Percentiles rank a stretch among this genome's conserved stretches.
These are phyloP conservation scores for Penicillium sp. DNA, from an alignment of 2,329 filamentous ascomycete genomes.

Conservation along the genomic window DNA sequence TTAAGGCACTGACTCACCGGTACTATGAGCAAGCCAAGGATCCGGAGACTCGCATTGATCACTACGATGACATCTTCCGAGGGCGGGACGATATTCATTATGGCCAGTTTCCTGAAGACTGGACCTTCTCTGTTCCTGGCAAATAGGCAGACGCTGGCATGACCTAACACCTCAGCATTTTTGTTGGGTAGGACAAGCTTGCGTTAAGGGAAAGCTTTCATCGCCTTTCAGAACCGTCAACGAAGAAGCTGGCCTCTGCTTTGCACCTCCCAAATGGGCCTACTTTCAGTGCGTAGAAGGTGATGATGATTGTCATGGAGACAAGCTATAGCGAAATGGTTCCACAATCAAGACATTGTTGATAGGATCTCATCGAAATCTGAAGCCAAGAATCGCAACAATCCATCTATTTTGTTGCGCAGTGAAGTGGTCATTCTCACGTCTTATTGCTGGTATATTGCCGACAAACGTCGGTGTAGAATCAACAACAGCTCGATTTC, in stretches of 20 bases:
- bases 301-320: too few species aligned
- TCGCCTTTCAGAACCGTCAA: neutral
- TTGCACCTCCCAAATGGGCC: neutral
- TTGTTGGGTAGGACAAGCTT: neutral
- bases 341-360: too few species aligned
- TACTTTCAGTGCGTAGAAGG: neutral
- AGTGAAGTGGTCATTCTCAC: neutral
- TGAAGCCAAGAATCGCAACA: too few species aligned
- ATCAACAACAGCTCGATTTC: slow-evolving; percentile 11
- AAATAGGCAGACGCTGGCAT: slow-evolving; percentile 5
- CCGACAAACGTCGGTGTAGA: slow-evolving; percentile 10
- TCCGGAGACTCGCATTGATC: slow-evolving; percentile 30
- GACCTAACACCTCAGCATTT: neutral
- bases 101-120: slow-evolving; percentile 30
- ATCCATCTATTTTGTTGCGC: neutral
- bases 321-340: neutral
- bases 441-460: neutral
- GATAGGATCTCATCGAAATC: neutral
- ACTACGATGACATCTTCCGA: slow-evolving; percentile 37
- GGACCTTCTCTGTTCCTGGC: slow-evolving; percentile 27
- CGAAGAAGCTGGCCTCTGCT: neutral
- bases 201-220: neutral
- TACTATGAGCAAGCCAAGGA: slow-evolving; percentile 34
- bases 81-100: slow-evolving; percentile 30
- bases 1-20: slow-evolving; percentile 25